phyloP scores from a whole-genome alignment of 768 basidiomycete species.

The Macrolepiota albuminosa region DNA sequence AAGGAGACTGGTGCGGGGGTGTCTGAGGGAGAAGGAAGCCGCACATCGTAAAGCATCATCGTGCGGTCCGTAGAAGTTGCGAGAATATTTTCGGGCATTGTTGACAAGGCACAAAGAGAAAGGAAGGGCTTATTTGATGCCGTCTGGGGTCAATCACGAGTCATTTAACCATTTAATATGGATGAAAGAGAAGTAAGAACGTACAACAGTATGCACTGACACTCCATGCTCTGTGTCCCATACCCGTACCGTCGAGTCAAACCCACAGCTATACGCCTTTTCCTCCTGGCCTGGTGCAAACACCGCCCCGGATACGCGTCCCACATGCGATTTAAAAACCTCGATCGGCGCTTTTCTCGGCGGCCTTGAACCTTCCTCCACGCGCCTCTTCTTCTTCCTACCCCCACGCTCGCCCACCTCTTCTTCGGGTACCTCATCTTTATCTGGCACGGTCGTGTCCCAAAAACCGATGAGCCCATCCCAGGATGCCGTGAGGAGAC shows the following conservation, averaged over 20 bases:
- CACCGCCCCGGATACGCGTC: conserved; percentile 68
- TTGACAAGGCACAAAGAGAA: conserved; percentile 40
- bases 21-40: conserved; percentile 28
- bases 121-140: conserved; percentile 74
- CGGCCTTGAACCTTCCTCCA: conserved; percentile 39
- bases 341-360: conserved; percentile 59
- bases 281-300: conserved; percentile 37
- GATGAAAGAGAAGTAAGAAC: conserved; percentile 20
- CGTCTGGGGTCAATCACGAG: conserved; percentile 33
- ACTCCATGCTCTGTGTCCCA: conserved; percentile 86
- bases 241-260: conserved; percentile 83
- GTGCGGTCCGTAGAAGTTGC: conserved; percentile 74
- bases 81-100: conserved; percentile 32
- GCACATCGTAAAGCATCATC: conserved; percentile 66
- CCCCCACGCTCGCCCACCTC: conserved; percentile 30
- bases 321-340: conserved; percentile 82
- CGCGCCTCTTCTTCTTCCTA: conserved; percentile 64
- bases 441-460: conserved; percentile 56
- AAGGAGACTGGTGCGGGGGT: conserved; percentile 35
- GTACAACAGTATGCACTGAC: conserved; percentile 64
- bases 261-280: conserved; percentile 71
- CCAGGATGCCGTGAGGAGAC: conserved; percentile 83
- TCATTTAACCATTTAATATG: neutral
- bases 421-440: conserved; percentile 59
- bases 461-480: conserved; percentile 83